These are phyloP conservation scores for Diplodia mutila DNA, from an alignment of 2,329 filamentous ascomycete genomes.

Conservation along the genomic window DNA sequence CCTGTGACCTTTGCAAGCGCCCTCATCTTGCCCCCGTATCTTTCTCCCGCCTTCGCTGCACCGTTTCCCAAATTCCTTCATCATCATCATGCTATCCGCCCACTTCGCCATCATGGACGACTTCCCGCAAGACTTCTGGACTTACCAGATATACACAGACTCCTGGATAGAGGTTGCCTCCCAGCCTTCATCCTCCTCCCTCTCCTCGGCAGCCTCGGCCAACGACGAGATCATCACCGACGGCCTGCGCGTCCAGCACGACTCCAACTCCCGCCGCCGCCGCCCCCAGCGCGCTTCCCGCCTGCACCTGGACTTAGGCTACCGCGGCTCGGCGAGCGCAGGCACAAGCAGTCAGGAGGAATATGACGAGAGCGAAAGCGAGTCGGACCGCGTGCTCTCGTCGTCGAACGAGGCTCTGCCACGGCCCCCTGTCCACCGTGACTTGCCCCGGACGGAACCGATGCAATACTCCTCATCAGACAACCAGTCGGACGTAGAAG, in stretches of 20 bases:
- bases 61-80: neutral
- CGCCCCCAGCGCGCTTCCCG: constrained; percentile 37
- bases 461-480: constrained; percentile 39
- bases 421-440: constrained; percentile 37
- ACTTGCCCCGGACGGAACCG: constrained; percentile 34
- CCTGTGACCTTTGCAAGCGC: constrained; percentile 6
- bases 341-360: constrained; percentile 82
- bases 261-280: constrained; percentile 61
- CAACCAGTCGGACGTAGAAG: constrained; percentile 41
- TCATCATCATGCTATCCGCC: neutral
- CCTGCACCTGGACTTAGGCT: constrained; percentile 37
- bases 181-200: constrained; percentile 88
- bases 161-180: constrained; percentile 96
- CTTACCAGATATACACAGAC: constrained; percentile 53
- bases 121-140: constrained; percentile 25
- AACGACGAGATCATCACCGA: constrained; percentile 91
- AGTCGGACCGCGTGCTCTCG: constrained; percentile 73
- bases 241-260: constrained; percentile 74
- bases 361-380: constrained; percentile 90
- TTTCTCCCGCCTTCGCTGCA: neutral
- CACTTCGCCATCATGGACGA: constrained; percentile 24
- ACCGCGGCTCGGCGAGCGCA: constrained; percentile 42
- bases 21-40: neutral
- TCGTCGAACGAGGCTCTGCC: constrained; percentile 64
- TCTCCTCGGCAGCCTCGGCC: constrained; percentile 77